Base-by-base conservation (phyloP, 495 filamentous ascomycete genomes). In the Talaromyces stipitatus region DNA sequence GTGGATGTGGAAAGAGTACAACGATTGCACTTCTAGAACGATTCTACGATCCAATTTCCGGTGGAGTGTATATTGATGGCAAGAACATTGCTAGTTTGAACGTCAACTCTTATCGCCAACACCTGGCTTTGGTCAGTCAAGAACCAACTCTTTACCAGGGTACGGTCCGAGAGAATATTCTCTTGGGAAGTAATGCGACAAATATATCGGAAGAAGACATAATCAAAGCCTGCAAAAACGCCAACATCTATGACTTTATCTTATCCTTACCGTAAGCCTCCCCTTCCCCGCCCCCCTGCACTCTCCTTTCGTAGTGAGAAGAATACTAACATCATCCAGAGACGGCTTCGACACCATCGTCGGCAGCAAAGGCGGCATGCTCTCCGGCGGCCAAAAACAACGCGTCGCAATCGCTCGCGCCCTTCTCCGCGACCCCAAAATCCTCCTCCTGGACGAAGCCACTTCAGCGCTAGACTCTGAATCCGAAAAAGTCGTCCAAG, bases 241-340 rank as follows among this genome's bases (percentile, higher is more conserved):
- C 91, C 41, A 96, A 95, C 62, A 96, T 96, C 62, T 90, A 91
- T 67, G 89, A 94, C 62, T 95, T 95, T 69, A 92, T 96, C 68
- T 79, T 85, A 66, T 86, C 85, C 45, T 72, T 85, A 12, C 83
- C 85, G 61, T 72, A 68, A 67, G 70, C 73, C 56, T 33, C 36
- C 14, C 46, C 33, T 22, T 32, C 23, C 7, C 20, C 9, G n/a
- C n/a, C n/a, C n/a, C n/a, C n/a, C n/a, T n/a, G n/a, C n/a, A n/a
- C n/a, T 22, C 12, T 6, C 22, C 48, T 46, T 22, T 36, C 11
- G 32, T 10, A 56, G 59, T 67, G 43, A 47, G 30, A 12, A 7
- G 7, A 10, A 47, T 60, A 66, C 65, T 67, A 64, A 67, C 67
- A 22, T 68, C 66, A n/a, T 57, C 60, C 69, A 78, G 73, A 22